Conservation (phyloP, 305 asterid genomes). For the Fraxinus latifolia region DNA sequence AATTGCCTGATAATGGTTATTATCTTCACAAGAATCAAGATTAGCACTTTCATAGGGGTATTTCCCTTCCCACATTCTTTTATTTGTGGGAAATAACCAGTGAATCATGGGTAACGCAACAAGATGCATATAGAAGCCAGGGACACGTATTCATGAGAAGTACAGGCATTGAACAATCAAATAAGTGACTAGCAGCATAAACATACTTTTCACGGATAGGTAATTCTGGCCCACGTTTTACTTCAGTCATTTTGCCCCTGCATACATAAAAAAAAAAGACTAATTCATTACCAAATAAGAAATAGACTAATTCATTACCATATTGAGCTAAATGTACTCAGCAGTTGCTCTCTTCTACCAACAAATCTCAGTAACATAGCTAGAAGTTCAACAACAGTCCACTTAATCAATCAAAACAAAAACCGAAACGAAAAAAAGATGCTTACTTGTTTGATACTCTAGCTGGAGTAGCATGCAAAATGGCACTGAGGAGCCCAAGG, state of each 20-base stretch:
- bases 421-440: slow-evolving; percentile 7
- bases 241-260: slow-evolving; percentile 54
- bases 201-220: slow-evolving; percentile 69
- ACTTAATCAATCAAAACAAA: slow-evolving; percentile 13
- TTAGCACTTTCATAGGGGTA: not conserved
- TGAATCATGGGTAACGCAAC: not conserved
- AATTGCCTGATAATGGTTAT: not conserved
- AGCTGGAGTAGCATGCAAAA: slow-evolving; percentile 96
- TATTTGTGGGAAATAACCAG: not conserved
- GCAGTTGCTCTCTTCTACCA: slow-evolving; percentile 18
- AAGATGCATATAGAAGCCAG: not conserved
- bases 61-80: not conserved
- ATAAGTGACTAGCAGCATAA: slow-evolving; percentile 21
- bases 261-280: slow-evolving; percentile 20
- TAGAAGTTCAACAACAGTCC: not conserved
- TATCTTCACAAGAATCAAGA: not conserved
- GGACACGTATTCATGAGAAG: not conserved
- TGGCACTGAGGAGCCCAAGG: slow-evolving; percentile 92
- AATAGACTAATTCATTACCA: slow-evolving; percentile 17
- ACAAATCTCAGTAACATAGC: slow-evolving; percentile 16
- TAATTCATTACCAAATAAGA: slow-evolving; percentile 1
- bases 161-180: not conserved
- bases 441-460: slow-evolving; percentile 64
- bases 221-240: slow-evolving; percentile 66
- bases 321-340: not conserved